Percentiles rank a stretch among this genome's conserved stretches.
Evolutionary conservation across 1,139 yeast genomes (phyloP).

Genomic region (Magnusiomyces suaveolens): DNA sequence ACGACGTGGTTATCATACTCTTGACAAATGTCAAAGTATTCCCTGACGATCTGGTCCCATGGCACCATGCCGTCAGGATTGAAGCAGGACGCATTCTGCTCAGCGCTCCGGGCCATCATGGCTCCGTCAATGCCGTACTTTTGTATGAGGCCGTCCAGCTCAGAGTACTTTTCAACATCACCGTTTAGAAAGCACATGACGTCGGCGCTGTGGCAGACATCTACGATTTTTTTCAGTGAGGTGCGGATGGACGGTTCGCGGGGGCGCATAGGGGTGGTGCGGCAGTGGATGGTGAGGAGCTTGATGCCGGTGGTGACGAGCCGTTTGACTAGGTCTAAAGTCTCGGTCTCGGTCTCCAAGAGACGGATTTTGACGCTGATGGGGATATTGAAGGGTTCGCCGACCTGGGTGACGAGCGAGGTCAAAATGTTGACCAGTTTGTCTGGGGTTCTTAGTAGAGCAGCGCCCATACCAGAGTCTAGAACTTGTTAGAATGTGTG

Average conservation of each 20-base stretch:
- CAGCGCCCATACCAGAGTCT: conserved; percentile 91
- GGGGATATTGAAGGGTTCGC: conserved; percentile 64
- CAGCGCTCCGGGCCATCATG: conserved; percentile 92
- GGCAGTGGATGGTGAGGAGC: conserved; percentile 81
- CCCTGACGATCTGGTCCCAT: conserved; percentile 48
- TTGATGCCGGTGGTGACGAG: conserved; percentile 73
- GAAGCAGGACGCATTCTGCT: conserved; percentile 75
- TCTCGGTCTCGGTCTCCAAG: conserved; percentile 50
- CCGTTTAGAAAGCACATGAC: conserved; percentile 80
- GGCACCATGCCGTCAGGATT: conserved; percentile 29
- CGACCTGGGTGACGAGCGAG: conserved; percentile 66
- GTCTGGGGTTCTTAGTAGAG: conserved; percentile 73
- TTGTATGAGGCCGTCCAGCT: conserved; percentile 45
- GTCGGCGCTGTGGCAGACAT: conserved; percentile 50
- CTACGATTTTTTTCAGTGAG: conserved; percentile 46
- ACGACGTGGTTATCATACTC: conserved; percentile 52
- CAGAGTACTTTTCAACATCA: conserved; percentile 47
- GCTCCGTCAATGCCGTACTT: conserved; percentile 59
- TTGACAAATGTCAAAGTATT: conserved; percentile 48
- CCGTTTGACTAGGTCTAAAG: conserved; percentile 50
- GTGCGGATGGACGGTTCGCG: conserved; percentile 67
- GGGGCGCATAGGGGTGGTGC: conserved; percentile 84
- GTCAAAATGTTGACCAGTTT: conserved; percentile 56
- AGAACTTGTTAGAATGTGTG: no score
- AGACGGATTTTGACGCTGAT: conserved; percentile 85